Base-by-base conservation (phyloP, 106 monocot genomes). In the Phalaenopsis equestris region DNA sequence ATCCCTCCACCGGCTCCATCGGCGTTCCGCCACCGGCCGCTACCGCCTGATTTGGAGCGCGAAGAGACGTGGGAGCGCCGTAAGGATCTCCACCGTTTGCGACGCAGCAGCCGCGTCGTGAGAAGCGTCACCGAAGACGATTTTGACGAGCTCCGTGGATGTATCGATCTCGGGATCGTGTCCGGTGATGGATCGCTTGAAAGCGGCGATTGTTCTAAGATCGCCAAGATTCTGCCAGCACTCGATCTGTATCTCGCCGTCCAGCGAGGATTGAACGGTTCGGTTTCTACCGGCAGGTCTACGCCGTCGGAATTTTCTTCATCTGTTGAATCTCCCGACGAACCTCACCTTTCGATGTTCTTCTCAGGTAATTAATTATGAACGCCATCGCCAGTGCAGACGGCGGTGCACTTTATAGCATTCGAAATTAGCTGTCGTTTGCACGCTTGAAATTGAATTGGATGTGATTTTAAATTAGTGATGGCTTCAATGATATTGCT, bases 51-150 rank as follows among this genome's bases (percentile, higher is more conserved):
- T 75, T 36, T 79, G 8, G 83, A 87, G 76, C 81, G 92, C 19
- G 92, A 95, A 38, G 92, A 90, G 87, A 73, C 88, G 1, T 95
- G 94, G 94, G 65, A 81, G 30, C 82, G 91, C 19, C 80, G 88
- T 23, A 82, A 88, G 65, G 82, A 73, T 47, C 81, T 92, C 45
- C 79, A 87, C 48, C 79, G 77, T 75, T 75, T 79, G 24, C 79
- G 83, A 1, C 39, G 85, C 41, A 75, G 81, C 49, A 79, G 82
- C 19, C 75, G 64, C 5, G 72, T 52, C 75, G 39, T 23, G 41
- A 79, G 85, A 55, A 90, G 90, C 83, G 92, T 95, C 64, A 92
- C 94, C 30, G 92, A 92, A 36, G 94, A 90, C 70, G 94, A 95
- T 74, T 83, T 95, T 78, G 92, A 95, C 21, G 94, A 95, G 88